These are phyloP conservation scores for Lepidium campestre DNA, from an alignment of 441 rosid species.

Conservation along the genomic window DNA sequence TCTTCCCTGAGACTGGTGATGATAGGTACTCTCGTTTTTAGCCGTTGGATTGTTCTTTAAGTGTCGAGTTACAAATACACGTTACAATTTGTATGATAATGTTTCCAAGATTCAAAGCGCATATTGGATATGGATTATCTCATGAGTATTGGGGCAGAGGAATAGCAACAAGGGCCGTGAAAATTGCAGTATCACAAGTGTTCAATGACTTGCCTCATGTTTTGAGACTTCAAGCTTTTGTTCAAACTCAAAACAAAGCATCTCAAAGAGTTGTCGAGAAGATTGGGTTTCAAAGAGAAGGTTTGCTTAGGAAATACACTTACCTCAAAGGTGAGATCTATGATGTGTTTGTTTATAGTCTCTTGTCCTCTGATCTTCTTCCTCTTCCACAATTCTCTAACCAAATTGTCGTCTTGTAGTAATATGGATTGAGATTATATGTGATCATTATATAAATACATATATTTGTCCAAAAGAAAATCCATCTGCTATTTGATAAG, in stretches of 20 bases:
- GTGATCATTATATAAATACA: background rate
- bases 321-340: constrained; percentile 31
- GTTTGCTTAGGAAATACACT: constrained; percentile 38
- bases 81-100: too few relatives aligned
- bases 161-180: constrained; percentile 33
- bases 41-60: background rate
- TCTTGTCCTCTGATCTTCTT: constrained; percentile 29
- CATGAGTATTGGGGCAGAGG: constrained; percentile 46
- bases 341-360: constrained; percentile 35
- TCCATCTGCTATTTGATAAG: too few relatives aligned
- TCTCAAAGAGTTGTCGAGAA: constrained; percentile 52
- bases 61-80: too few relatives aligned
- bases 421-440: background rate
- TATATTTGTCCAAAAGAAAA: background rate
- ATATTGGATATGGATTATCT: constrained; percentile 36
- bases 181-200: constrained; percentile 28
- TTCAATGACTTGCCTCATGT: constrained; percentile 32
- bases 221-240: constrained; percentile 44
- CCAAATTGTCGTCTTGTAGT: background rate
- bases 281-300: constrained; percentile 37
- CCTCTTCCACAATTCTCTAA: background rate
- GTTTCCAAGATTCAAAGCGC: constrained; percentile 21
- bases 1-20: constrained; percentile 33
- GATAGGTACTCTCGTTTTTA: constrained; percentile 5
- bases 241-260: constrained; percentile 31